Evolutionary conservation across 2,329 filamentous ascomycete genomes (phyloP), one percentile per base, ranked within the genome.

Genomic region (Corniculantispora saksenae): DNA sequence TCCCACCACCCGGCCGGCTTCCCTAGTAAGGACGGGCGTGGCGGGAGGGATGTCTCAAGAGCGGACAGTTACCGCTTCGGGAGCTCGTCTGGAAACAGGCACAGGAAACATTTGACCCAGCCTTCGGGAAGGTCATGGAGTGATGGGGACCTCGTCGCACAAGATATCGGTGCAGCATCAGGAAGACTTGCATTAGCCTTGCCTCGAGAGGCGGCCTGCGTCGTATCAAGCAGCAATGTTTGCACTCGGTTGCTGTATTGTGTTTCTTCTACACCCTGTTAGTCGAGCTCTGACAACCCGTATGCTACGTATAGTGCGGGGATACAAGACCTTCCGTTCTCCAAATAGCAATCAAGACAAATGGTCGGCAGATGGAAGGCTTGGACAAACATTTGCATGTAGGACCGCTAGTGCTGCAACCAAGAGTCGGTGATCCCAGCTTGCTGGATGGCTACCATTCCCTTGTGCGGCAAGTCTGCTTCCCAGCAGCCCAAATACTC

Each of bases 91-190:
- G n/a, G n/a, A n/a, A n/a, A n/a, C n/a, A 12, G 17, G 21, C 40
- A 6, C 47, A 55, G 51, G 19, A 50, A 61, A 54, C 17, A 23
- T 29, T 10, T n/a, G n/a, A n/a, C n/a, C n/a, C n/a, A n/a, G 25
- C 12, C 19, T 9, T 8, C 32, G 45, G 32, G 9, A 43, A 53
- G 10, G 58, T 61, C 15, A 19, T n/a, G 47, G 27, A 40, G 19
- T 38, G 13, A 35, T 38, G 60, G 25, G 38, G 5, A 47, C 17
- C n/a, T 17, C 40, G 60, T 62, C 27, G 60, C 21, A 62, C 60
- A 53, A 55, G 60, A 62, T 55, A 47, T 45, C 40, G 23, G 50
- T 61, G 35, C 60, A 32, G 51, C 59, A 47, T 23, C 38, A 47
- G 15, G 35, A 5, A 29, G 32, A n/a, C 23, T 21, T 47, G 50